A percentile compares a stretch with the other conserved stretches of the same genome.
These are phyloP conservation scores for Diaporthe batatas DNA, from an alignment of 2,329 filamentous ascomycete species.

Conservation along the genomic window DNA sequence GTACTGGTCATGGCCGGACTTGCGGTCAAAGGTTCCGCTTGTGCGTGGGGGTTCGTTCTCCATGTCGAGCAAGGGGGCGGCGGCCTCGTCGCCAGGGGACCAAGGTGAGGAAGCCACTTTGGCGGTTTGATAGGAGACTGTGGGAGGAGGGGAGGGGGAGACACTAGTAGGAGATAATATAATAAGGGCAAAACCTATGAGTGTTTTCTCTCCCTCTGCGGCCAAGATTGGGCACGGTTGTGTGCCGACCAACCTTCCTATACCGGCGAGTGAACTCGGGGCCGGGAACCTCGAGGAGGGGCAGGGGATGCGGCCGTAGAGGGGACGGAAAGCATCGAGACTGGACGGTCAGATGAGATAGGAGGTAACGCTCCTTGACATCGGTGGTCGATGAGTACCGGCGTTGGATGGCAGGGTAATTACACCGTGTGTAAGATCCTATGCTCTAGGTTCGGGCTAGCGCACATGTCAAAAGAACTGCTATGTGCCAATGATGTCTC, in stretches of 20 bases:
- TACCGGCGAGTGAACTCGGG: slow-evolving; percentile 13
- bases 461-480: slow-evolving; percentile 17
- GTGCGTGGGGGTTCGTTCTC: slow-evolving; percentile 29
- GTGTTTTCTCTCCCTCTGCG: background rate
- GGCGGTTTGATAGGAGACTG: background rate
- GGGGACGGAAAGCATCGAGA: slow-evolving; percentile 31
- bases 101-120: slow-evolving; percentile 28
- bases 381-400: slow-evolving; percentile 3
- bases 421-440: background rate
- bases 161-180: background rate
- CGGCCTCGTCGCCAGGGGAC: slow-evolving; percentile 35
- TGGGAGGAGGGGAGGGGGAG: too few species aligned
- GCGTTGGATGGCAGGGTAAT: background rate
- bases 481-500: slow-evolving; percentile 7
- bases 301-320: background rate
- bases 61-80: slow-evolving; percentile 38
- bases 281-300: slow-evolving; percentile 5
- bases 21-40: slow-evolving; percentile 29
- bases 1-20: slow-evolving; percentile 29
- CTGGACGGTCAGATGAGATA: background rate
- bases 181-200: background rate
- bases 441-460: background rate
- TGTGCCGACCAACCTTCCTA: background rate
- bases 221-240: background rate
- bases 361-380: slow-evolving; percentile 11